Conservation (phyloP, 2,329 filamentous ascomycete genomes). For the Plectosphaerella sp. region DNA sequence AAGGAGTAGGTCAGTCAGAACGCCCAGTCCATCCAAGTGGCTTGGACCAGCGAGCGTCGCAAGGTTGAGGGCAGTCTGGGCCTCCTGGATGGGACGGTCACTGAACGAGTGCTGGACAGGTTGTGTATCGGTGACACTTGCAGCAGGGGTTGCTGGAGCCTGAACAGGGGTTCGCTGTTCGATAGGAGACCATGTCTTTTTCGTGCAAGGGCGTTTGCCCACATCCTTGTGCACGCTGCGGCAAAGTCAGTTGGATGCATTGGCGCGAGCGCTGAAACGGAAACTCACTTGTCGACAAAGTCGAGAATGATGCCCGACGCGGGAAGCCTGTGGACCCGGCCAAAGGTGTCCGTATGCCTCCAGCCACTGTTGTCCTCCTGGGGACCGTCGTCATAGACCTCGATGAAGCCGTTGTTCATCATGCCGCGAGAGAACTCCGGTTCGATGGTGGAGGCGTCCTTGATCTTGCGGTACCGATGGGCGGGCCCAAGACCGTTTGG, state of each 20-base stretch:
- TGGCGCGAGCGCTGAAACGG: neutral
- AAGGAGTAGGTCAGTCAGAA: slow-evolving; percentile 56
- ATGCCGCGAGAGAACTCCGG: slow-evolving; percentile 59
- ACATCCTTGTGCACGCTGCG: slow-evolving; percentile 28
- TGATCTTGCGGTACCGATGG: slow-evolving; percentile 58
- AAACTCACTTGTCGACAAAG: slow-evolving; percentile 62
- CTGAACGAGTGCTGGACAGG: slow-evolving; percentile 20
- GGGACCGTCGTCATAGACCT: slow-evolving; percentile 60
- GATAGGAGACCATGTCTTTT: too few species aligned
- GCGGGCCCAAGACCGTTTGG: slow-evolving; percentile 53
- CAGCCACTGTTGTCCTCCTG: slow-evolving; percentile 52
- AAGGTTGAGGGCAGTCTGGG: slow-evolving; percentile 63
- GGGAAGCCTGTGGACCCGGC: slow-evolving; percentile 60
- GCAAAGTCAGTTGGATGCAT: slow-evolving; percentile 8
- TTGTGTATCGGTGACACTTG: too few species aligned
- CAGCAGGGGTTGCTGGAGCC: too few species aligned
- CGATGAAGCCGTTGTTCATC: slow-evolving; percentile 67
- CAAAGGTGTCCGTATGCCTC: slow-evolving; percentile 55
- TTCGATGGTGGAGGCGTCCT: slow-evolving; percentile 45
- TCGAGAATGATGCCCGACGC: slow-evolving; percentile 64
- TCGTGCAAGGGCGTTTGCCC: too few species aligned
- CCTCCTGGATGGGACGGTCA: slow-evolving; percentile 50
- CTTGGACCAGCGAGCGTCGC: slow-evolving; percentile 45
- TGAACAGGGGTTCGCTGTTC: too few species aligned
- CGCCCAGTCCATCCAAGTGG: slow-evolving; percentile 42